Conservation (phyloP, 345 rosid species). For the Heritiera littoralis region DNA sequence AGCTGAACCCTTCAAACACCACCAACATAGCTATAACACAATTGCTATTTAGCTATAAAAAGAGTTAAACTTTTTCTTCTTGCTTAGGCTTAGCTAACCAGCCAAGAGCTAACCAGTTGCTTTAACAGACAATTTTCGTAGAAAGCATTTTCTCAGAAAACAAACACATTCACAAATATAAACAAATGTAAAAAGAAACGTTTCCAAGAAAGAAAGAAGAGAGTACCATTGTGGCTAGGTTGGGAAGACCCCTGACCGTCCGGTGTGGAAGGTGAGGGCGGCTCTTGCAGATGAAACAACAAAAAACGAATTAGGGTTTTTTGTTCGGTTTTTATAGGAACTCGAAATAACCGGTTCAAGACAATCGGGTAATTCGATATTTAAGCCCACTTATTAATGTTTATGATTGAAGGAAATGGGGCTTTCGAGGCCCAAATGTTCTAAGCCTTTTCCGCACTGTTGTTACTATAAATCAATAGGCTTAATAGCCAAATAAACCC, state of each 20-base stretch:
- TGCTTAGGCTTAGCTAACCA: background rate
- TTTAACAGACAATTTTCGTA: background rate
- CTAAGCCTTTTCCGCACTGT: no score
- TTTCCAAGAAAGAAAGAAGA: background rate
- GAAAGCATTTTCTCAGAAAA: constrained; percentile 6
- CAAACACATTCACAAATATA: background rate
- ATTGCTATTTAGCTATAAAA: background rate
- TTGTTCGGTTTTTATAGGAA: background rate
- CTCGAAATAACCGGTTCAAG: background rate
- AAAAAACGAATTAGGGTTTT: background rate
- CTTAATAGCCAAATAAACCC: no score
- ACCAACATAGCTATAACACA: background rate
- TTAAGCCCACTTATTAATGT: no score
- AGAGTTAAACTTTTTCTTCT: background rate
- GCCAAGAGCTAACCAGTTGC: background rate
- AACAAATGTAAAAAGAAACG: background rate
- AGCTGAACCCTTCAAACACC: no score
- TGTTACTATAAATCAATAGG: no score
- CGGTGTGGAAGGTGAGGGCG: background rate
- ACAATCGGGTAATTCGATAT: background rate
- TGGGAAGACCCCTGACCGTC: background rate
- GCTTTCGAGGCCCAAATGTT: no score
- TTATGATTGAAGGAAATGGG: no score
- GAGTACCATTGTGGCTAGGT: background rate
- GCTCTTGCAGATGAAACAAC: background rate